Evolutionary conservation across 192 early-diverging fungal genomes (phyloP), one percentile per base, ranked within the genome.

Genomic region (Coemansia sp.): DNA sequence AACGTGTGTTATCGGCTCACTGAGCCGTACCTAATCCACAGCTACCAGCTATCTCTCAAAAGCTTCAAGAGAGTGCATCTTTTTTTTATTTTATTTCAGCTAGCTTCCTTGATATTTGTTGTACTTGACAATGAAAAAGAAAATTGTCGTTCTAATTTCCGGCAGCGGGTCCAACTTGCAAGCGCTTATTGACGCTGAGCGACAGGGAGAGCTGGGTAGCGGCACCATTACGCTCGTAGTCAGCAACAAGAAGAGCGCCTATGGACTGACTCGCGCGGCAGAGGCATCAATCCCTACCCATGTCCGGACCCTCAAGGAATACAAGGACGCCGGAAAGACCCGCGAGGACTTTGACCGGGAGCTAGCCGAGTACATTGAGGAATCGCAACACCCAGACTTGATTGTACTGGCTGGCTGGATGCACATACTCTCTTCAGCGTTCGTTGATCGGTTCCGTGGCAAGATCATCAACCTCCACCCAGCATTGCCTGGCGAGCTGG

Each of bases 361-460:
- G 15, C 86, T 98, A 42, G 96, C 94, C 34, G 76, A 86, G 38
- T 69, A 83, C 61, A 90, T 94, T 62, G 68, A 68, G 2, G 60
- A 84, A 15, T 81, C 75, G 22, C 82, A 85, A 46, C 70, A 75
- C 27, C 94, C 94, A 2, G 93, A 96, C 69, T 84, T 97, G 41
- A 80, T 98, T 5, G 91, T 99, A 13, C 87, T 99, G 29, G 98
- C 96, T 7, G 98, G 98, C 39, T 99, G 89, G 86, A 99, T 99
- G 98, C 98, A 97, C 76, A 99, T 99, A 67, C 86, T 99, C 36
- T 93, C 93, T 12, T 84, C 93, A 5, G 84, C 86, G 27, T 99
- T 98, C 68, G 72, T 99, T 53, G 77, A 87, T 36, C 51, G 76
- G 65, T 95, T 98, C 72, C 69, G 79, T 3, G 72, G 84, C 19